These are phyloP conservation scores for Achlya hypogyna DNA, from an alignment of 352 stramenopile species.

Conservation along the genomic window DNA sequence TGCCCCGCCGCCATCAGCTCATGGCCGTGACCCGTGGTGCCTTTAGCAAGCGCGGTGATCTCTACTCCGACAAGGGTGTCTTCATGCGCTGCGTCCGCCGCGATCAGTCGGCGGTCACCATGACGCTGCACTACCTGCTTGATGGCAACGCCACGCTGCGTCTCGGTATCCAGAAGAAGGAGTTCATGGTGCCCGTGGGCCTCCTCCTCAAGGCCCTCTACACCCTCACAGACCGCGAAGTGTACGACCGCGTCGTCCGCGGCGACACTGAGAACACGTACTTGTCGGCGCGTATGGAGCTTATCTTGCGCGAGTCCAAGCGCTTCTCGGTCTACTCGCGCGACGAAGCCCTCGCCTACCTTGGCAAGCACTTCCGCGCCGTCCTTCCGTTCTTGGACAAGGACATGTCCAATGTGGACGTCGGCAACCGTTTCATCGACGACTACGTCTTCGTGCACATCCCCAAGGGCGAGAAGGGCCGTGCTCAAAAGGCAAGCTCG, in stretches of 20 bases:
- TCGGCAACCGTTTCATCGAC: conserved; percentile 84
- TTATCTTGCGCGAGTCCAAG: conserved; percentile 95
- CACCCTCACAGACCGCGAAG: conserved; percentile 87
- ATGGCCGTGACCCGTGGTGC: conserved; percentile 94
- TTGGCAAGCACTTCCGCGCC: conserved; percentile 94
- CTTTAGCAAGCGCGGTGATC: conserved; percentile 94
- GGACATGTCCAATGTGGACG: conserved; percentile 83
- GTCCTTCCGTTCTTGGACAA: conserved; percentile 81
- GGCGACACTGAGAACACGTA: conserved; percentile 96
- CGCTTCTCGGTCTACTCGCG: conserved; percentile 87
- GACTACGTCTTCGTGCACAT: conserved; percentile 98
- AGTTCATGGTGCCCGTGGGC: conserved; percentile 97
- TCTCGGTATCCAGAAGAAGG: conserved; percentile 96
- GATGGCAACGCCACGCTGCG: conserved; percentile 95
- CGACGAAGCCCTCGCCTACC: conserved; percentile 87
- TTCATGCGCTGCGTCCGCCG: conserved; percentile 94
- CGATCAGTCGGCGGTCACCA: conserved; percentile 94
- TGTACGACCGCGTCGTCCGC: conserved; percentile 95
- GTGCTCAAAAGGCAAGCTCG: conserved; percentile 46
- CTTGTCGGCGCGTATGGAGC: conserved; percentile 91
- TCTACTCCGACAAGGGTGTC: conserved; percentile 96
- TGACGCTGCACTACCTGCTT: conserved; percentile 98
- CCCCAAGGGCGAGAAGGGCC: conserved; percentile 75
- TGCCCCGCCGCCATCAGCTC: conserved; percentile 81
- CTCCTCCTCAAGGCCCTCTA: conserved; percentile 96